Conservation (phyloP, 257 asterid genomes). For the Solanum rostratum region DNA sequence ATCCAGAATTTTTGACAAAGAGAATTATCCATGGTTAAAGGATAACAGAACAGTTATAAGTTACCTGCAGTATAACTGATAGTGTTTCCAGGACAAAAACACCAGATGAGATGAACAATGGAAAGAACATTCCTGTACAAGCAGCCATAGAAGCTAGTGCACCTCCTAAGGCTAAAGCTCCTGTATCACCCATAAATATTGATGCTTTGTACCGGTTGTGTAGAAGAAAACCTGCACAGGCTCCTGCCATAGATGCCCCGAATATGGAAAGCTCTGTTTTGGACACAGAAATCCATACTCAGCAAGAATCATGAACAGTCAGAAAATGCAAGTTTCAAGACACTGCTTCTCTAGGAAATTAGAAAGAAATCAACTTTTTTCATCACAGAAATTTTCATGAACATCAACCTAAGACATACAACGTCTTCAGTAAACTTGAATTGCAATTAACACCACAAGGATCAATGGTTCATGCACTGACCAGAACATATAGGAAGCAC, state of each 20-base stretch:
- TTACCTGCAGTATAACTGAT: conserved; percentile 60
- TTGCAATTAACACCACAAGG: not conserved
- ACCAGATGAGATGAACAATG: conserved; percentile 74
- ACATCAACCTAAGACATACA: not conserved
- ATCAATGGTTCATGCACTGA: conserved; percentile 13
- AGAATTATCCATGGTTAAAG: not conserved
- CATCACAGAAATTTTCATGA: not conserved
- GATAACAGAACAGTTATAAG: not conserved
- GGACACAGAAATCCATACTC: conserved; percentile 6
- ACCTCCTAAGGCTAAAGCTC: conserved; percentile 86
- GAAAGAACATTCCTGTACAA: conserved; percentile 89
- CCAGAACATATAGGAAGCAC: conserved; percentile 95
- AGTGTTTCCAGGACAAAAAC: conserved; percentile 46
- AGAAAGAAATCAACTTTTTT: not conserved
- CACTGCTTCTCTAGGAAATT: not conserved
- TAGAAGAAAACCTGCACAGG: conserved; percentile 83
- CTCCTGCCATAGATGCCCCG: conserved; percentile 98
- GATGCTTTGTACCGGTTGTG: conserved; percentile 78
- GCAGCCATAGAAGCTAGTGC: conserved; percentile 98
- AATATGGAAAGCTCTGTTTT: conserved; percentile 68
- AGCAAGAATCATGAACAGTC: not conserved
- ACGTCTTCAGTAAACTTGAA: not conserved
- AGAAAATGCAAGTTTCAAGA: not conserved
- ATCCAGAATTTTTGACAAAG: not conserved
- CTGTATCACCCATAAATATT: conserved; percentile 76